Conservation (phyloP, 148 eudicot genomes). For the Nyssa sinensis region DNA sequence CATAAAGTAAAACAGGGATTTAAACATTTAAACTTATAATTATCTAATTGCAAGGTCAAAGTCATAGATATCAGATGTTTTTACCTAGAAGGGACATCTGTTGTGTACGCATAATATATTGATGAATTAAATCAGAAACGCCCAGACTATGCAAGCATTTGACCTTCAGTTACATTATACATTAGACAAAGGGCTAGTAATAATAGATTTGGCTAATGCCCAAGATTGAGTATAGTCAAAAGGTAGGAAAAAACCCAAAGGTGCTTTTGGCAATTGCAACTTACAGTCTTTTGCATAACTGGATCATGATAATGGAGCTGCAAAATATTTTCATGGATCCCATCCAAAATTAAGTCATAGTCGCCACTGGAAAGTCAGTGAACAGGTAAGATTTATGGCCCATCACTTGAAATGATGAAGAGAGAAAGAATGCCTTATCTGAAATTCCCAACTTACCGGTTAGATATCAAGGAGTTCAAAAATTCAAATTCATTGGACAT, state of each 20-base stretch:
- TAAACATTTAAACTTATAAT: constrained; percentile 5
- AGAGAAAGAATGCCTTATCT: background rate
- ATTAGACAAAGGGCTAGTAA: background rate
- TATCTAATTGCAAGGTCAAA: background rate
- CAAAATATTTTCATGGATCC: constrained; percentile 87
- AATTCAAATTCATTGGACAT: constrained; percentile 48
- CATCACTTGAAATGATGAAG: constrained; percentile 11
- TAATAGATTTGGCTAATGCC: background rate
- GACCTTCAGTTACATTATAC: constrained; percentile 46
- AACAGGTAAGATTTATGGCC: constrained; percentile 15
- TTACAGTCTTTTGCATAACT: constrained; percentile 83
- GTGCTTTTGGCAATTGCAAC: constrained; percentile 19
- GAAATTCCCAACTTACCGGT: constrained; percentile 53
- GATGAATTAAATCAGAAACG: constrained; percentile 72
- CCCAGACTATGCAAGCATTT: constrained; percentile 74
- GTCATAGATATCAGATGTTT: constrained; percentile 8
- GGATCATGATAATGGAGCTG: constrained; percentile 88
- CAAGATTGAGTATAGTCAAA: background rate
- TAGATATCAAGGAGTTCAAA: constrained; percentile 66
- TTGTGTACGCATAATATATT: constrained; percentile 73
- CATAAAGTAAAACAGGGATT: constrained; percentile 19
- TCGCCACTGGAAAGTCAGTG: constrained; percentile 58
- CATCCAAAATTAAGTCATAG: constrained; percentile 78
- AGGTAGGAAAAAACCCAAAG: background rate
- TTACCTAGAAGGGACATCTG: constrained; percentile 83